phyloP scores from a whole-genome alignment of 2,329 filamentous ascomycete species.

The Verticillium klebahnii region DNA sequence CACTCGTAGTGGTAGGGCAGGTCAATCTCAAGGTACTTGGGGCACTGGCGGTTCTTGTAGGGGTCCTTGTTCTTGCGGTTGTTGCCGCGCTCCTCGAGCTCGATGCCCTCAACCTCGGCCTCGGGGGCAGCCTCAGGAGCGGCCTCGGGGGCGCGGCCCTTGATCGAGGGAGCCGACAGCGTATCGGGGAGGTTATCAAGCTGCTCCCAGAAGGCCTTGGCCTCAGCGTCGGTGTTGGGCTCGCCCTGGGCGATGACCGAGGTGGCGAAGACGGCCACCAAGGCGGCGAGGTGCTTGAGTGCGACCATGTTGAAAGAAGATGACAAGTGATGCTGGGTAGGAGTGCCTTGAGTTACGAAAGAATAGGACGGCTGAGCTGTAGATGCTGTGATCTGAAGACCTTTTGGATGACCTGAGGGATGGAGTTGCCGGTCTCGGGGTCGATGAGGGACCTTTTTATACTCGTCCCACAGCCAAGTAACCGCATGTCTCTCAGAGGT shows the following conservation, averaged over 20 bases:
- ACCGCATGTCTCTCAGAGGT: too few relatives aligned
- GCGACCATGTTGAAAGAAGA: neutral
- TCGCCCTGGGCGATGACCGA: neutral
- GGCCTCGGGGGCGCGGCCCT: neutral
- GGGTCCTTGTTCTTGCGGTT: neutral
- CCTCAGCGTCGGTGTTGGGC: neutral
- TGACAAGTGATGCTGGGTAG: neutral
- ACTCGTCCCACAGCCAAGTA: too few relatives aligned
- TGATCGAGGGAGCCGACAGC: neutral
- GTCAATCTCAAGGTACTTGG: neutral
- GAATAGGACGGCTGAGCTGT: neutral
- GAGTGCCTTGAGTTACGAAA: neutral
- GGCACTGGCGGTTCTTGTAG: slow-evolving; percentile 3
- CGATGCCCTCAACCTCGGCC: neutral
- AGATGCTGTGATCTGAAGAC: neutral
- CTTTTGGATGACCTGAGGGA: too few relatives aligned
- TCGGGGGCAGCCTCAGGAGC: neutral
- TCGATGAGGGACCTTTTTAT: too few relatives aligned
- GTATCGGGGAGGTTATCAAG: neutral
- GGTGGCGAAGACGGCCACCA: neutral
- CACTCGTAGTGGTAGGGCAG: slow-evolving; percentile 4
- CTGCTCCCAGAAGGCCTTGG: neutral
- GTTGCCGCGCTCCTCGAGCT: neutral
- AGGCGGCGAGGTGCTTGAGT: neutral
- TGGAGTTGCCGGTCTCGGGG: too few relatives aligned